These are phyloP conservation scores for Fragaria ananassa DNA, from an alignment of 306 rosid genomes.

Conservation along the genomic window DNA sequence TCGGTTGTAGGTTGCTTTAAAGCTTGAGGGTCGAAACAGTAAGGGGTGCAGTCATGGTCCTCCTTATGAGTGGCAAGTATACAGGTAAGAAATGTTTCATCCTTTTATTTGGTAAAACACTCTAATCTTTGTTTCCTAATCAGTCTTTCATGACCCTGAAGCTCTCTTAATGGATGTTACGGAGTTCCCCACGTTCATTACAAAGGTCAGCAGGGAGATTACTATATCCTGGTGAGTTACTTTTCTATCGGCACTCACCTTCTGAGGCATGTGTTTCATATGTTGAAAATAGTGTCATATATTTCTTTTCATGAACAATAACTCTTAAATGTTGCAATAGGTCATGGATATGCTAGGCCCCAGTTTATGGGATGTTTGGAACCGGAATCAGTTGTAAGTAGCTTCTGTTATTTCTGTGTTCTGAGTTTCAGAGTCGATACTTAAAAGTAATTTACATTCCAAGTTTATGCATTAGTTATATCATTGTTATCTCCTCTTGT, in stretches of 20 bases:
- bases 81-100: slow-evolving; percentile 23
- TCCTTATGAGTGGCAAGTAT: slow-evolving; percentile 44
- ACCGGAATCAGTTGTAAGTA: slow-evolving; percentile 41
- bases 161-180: slow-evolving; percentile 38
- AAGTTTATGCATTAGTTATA: neutral
- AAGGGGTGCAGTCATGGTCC: slow-evolving; percentile 39
- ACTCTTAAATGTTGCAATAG: slow-evolving; percentile 19
- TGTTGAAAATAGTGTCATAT: neutral
- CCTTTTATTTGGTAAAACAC: neutral
- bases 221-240: slow-evolving; percentile 37
- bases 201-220: slow-evolving; percentile 41
- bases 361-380: slow-evolving; percentile 46
- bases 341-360: slow-evolving; percentile 42
- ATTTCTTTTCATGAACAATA: neutral
- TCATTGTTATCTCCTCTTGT: neutral
- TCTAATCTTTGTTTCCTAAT: slow-evolving; percentile 16
- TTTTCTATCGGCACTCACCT: neutral
- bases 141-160: slow-evolving; percentile 16
- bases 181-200: slow-evolving; percentile 41
- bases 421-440: neutral
- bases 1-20: slow-evolving; percentile 36
- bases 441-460: neutral
- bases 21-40: slow-evolving; percentile 36
- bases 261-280: neutral
- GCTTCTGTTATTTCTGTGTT: neutral